Evolutionary conservation across 148 eudicot genomes (phyloP), one percentile per base, ranked within the genome.

Genomic region (Spergularia marina): DNA sequence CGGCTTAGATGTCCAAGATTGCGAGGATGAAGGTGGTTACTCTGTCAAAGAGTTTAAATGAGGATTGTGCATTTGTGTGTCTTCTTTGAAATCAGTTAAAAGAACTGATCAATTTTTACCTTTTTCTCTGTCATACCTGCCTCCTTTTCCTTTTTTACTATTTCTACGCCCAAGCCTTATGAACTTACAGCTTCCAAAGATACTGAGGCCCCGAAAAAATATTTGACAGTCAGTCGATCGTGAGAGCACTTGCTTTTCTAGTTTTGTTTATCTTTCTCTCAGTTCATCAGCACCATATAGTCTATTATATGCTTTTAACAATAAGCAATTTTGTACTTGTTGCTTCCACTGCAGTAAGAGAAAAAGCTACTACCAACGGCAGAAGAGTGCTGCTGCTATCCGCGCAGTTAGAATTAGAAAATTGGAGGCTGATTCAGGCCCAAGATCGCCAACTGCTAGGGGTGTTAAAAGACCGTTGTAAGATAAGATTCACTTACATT

Each of bases 331-430:
- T 40, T 7, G 49, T 68, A 53, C 49, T 34, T 62, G 51, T 67
- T 79, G 18, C 47, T 69, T 73, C 74, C 58, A 30, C 21, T 82
- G 86, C 91, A 91, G 97, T 74, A 91, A 79, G 80, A 90, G 93
- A 82, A 91, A 85, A 74, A 83, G 87, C 87, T 82, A 82, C 67
- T 77, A 53, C 70, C 94, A 84, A 81, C 87, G 87, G 51, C 87
- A 80, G 84, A 90, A 83, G 84, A 89, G 83, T 80, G 90, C 87
- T 60, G 93, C 93, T 20, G 82, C 84, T 64, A 79, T 80, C 18
- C 88, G 91, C 51, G 83, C 86, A 39, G 89, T 81, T 68, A 86
- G 91, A 86, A 88, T 68, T 76, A 81, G 77, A 67, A 73, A 81
- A 80, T 76, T 86, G 68, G 97, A 83, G 17, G 54, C 81, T 16